phyloP scores from a whole-genome alignment of 2,329 filamentous ascomycete genomes.

The Apiospora malaysiana region DNA sequence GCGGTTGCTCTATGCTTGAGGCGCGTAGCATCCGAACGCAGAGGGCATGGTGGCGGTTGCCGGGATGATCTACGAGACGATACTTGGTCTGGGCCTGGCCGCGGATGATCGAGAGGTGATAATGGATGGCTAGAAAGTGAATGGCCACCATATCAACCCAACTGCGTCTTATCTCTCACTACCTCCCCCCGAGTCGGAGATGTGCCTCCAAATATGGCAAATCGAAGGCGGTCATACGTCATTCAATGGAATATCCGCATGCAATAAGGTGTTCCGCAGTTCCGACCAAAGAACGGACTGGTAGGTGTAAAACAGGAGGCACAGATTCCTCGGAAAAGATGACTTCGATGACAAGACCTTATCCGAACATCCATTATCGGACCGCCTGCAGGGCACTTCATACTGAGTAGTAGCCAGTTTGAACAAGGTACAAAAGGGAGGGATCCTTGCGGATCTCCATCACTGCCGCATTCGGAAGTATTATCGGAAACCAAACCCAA shows the following conservation, averaged over 20 bases:
- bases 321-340: background rate
- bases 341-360: background rate
- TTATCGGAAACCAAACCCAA: background rate
- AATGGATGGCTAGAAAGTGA: background rate
- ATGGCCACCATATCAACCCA: background rate
- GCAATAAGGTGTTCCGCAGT: background rate
- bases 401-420: background rate
- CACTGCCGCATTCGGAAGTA: background rate
- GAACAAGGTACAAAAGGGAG: background rate
- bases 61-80: conserved; percentile 29
- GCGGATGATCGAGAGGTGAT: background rate
- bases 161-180: background rate
- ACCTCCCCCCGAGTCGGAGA: background rate
- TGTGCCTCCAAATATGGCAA: background rate
- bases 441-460: background rate
- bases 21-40: conserved; percentile 37
- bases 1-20: conserved; percentile 32
- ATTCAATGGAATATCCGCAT: background rate
- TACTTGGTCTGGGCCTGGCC: background rate
- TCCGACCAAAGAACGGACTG: background rate
- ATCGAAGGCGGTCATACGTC: background rate
- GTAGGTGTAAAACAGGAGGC: background rate
- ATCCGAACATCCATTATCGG: conserved; percentile 4
- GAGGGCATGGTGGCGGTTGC: conserved; percentile 39
- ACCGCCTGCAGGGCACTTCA: background rate